A percentile compares a stretch with the other conserved stretches of the same genome.
Conservation (phyloP, 2,329 filamentous ascomycete species). For the Cladobotryum mycophilum region DNA sequence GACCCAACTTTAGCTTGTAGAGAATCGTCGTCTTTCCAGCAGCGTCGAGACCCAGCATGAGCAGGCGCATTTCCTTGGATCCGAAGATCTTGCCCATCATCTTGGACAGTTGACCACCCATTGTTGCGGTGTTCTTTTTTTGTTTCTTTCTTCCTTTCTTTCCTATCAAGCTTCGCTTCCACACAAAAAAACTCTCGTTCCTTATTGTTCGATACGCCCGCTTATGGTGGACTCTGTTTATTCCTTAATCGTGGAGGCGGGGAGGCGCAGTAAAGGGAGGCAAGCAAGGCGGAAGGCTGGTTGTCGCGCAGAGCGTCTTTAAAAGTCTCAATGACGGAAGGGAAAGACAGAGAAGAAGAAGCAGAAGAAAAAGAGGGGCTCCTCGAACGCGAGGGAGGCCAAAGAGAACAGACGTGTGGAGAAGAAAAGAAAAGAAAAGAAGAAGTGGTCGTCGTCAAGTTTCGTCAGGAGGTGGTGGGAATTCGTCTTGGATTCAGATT, state of each 20-base stretch:
- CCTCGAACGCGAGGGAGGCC: neutral
- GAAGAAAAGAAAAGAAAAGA: neutral
- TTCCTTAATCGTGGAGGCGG: neutral
- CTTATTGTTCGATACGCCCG: neutral
- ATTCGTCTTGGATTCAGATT: too few relatives aligned
- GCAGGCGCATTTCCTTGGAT: slow-evolving; percentile 96
- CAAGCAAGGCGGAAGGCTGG: too few relatives aligned
- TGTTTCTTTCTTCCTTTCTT: neutral
- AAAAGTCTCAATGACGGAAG: neutral
- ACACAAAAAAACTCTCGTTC: neutral
- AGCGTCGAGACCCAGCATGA: slow-evolving; percentile 97
- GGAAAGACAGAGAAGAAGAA: neutral
- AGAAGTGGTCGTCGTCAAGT: neutral
- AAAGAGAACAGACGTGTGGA: neutral
- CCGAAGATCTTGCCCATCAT: slow-evolving; percentile 99
- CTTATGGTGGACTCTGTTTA: neutral
- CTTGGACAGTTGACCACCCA: slow-evolving; percentile 92
- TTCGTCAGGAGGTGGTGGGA: too few relatives aligned
- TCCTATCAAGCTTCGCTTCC: neutral
- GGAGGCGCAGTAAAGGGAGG: too few relatives aligned
- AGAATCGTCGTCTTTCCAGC: slow-evolving; percentile 99
- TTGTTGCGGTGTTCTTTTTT: slow-evolving; percentile 39
- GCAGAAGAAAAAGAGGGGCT: neutral
- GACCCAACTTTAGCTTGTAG: slow-evolving; percentile 97
- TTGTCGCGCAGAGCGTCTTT: too few relatives aligned